These are phyloP conservation scores for Trichoderma guizhouense DNA, from an alignment of 2,329 filamentous ascomycete species.

Conservation along the genomic window DNA sequence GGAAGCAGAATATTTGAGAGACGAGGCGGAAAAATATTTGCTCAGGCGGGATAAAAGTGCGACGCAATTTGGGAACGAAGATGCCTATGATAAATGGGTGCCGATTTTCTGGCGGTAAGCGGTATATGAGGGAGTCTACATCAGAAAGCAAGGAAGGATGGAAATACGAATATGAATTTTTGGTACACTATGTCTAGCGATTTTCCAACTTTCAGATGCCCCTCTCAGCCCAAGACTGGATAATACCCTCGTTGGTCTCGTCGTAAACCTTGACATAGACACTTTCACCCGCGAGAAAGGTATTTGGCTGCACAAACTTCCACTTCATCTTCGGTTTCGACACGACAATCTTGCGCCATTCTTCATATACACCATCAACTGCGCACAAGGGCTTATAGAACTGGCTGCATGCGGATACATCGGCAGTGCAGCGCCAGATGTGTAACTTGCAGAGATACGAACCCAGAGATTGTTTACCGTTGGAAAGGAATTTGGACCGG, in stretches of 20 bases:
- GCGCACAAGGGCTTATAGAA: not conserved
- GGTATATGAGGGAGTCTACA: not conserved
- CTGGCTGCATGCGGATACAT: not conserved
- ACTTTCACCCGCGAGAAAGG: not conserved
- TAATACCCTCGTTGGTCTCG: not conserved
- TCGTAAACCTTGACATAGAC: not conserved
- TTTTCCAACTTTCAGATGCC: not conserved
- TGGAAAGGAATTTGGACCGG: not conserved
- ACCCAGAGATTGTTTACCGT: not conserved
- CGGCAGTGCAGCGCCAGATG: not conserved
- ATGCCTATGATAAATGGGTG: not conserved
- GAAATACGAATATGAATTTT: not conserved
- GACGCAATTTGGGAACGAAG: not conserved
- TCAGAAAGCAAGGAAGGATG: not conserved
- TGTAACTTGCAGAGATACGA: not conserved
- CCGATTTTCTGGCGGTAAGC: not conserved
- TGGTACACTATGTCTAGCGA: not conserved
- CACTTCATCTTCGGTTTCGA: not conserved
- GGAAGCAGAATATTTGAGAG: not conserved
- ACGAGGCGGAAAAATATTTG: not conserved
- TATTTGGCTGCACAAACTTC: not conserved
- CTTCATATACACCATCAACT: not conserved
- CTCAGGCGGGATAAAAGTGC: not conserved
- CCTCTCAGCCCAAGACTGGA: not conserved
- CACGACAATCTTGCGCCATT: not conserved